Conservation (phyloP, 805 yeast genomes). For the Wickerhamomyces canadensis region DNA sequence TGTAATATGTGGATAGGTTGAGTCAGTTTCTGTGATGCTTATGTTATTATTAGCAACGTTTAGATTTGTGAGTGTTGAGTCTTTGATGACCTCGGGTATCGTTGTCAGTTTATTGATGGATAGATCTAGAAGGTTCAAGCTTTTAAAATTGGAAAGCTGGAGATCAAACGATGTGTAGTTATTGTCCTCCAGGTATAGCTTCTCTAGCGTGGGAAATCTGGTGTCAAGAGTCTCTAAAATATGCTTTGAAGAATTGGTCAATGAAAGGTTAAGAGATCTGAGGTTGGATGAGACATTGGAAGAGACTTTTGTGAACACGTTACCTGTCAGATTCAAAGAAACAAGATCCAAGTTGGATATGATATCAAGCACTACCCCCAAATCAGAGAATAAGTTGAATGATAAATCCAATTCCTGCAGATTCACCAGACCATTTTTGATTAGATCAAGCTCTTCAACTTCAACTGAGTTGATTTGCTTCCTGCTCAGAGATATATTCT, state of each 20-base stretch:
- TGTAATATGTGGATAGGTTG: conserved; percentile 9
- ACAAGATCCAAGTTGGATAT: conserved; percentile 30
- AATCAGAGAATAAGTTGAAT: conserved; percentile 45
- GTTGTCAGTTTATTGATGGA: conserved; percentile 37
- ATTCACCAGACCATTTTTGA: conserved; percentile 17
- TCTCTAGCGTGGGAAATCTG: conserved; percentile 33
- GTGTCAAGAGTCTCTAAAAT: conserved; percentile 10
- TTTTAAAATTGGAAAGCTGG: not conserved
- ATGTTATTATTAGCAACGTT: conserved; percentile 35
- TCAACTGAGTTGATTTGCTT: conserved; percentile 27
- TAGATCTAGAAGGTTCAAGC: conserved; percentile 25
- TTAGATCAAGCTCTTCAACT: conserved; percentile 1
- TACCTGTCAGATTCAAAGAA: conserved; percentile 49
- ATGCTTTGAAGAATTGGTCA: conserved; percentile 9
- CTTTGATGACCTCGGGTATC: conserved; percentile 25
- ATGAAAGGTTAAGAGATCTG: conserved; percentile 21
- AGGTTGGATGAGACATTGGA: not conserved
- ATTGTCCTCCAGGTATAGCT: conserved; percentile 25
- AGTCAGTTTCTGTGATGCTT: not conserved
- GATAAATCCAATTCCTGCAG: conserved; percentile 53
- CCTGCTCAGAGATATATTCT: conserved; percentile 45
- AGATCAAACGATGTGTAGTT: conserved; percentile 11
- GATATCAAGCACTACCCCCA: conserved; percentile 35
- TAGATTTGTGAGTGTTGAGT: conserved; percentile 15
- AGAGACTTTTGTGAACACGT: conserved; percentile 28